A percentile compares a stretch with the other conserved stretches of the same genome.
Conservation (phyloP, 2,329 filamentous ascomycete genomes). For the Rhytidhysteron rufulum region DNA sequence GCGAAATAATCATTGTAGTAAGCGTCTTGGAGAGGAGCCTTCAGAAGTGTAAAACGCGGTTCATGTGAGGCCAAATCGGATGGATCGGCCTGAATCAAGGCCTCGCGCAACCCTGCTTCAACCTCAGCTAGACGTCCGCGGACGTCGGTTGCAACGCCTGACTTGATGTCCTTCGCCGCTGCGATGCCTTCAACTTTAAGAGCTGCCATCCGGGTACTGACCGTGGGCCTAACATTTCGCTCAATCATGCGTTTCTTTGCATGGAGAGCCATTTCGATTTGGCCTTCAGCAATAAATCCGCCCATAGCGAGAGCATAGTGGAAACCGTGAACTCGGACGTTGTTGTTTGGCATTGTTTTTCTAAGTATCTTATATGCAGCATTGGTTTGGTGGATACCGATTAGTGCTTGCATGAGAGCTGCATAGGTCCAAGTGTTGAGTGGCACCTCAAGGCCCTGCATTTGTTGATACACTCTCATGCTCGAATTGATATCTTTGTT, state of each 20-base stretch:
- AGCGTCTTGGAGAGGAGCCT: constrained; percentile 34
- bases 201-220: constrained; percentile 43
- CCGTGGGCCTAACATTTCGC: constrained; percentile 35
- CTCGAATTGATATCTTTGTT: constrained; percentile 56
- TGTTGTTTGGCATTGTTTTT: constrained; percentile 48
- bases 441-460: constrained; percentile 50
- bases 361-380: constrained; percentile 53
- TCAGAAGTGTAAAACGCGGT: constrained; percentile 20
- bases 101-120: constrained; percentile 23
- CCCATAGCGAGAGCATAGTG: constrained; percentile 54
- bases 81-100: constrained; percentile 24
- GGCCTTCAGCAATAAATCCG: constrained; percentile 42
- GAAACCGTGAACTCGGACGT: constrained; percentile 42
- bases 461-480: constrained; percentile 52
- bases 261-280: constrained; percentile 47
- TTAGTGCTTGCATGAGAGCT: constrained; percentile 57
- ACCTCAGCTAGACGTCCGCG: constrained; percentile 18
- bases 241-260: constrained; percentile 45
- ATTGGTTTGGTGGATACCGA: constrained; percentile 50
- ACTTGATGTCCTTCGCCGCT: constrained; percentile 16
- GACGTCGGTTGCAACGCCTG: constrained; percentile 10
- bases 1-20: constrained; percentile 52
- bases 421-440: constrained; percentile 58
- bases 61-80: constrained; percentile 23
- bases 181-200: constrained; percentile 20